Evolutionary conservation across 192 early-diverging fungal genomes (phyloP), one percentile per base, ranked within the genome.

Genomic region (Mortierella alpina): DNA sequence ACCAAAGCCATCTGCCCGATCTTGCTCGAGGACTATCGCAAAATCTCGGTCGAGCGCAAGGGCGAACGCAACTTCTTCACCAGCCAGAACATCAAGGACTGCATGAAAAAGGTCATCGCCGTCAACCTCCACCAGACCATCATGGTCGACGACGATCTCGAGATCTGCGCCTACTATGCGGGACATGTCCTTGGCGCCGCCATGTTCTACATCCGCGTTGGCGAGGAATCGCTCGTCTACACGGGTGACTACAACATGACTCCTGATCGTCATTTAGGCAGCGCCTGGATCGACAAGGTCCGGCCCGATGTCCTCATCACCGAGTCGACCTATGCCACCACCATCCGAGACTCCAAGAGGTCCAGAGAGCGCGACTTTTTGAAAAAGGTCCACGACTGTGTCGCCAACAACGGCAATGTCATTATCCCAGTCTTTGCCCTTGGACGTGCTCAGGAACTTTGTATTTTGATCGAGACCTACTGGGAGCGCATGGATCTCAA

Each of bases 361-460:
- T 87, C 94, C 9, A 87, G 97, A 53, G 98, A 98, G 85, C 89
- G 93, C 40, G 96, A 97, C 55, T 99, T 99, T 82, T 82, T 98
- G 22, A 91, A 92, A 72, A 96, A 96, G 72, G 92, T 95, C 7
- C 92, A 94, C 72, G 88, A 90, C 60, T 95, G 93, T 73, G 93
- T 96, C 0, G 64, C 75, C 6, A 84, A 86, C 7, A 93, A 93
- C 17, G 96, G 96, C 12, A 97, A 97, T 53, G 96, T 97, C 15
- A 85, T 97, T 56, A 96, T 99, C 54, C 98, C 98, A 0, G 96
- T 96, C n/a, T 99, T 99, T 90, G 98, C 98, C 0, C 84, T 99
- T 11, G 97, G 98, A 7, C 91, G 98, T 39, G 98, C 98, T 12
- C 98, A 99, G 79, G 98, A 99, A 78, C 90, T 99, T 15, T 96